Evolutionary conservation across 2,329 filamentous ascomycete species (phyloP).

Genomic region (Zalaria sp.): DNA sequence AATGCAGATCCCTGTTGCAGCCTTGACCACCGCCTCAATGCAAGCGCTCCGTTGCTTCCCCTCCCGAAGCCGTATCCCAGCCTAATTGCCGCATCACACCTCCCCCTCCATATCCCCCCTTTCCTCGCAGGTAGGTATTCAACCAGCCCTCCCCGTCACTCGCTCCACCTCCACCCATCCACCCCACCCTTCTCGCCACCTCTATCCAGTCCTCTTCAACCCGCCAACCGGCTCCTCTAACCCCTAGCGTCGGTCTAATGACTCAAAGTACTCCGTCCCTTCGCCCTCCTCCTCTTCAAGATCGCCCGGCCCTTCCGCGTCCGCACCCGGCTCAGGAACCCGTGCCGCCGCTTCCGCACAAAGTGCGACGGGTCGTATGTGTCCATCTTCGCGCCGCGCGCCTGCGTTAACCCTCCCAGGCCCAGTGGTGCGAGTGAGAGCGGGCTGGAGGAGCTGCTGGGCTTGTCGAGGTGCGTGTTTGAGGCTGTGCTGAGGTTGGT

Average conservation of each 20-base stretch:
- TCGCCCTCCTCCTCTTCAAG: conserved; percentile 38
- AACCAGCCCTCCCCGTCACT: too few relatives aligned
- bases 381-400: conserved; percentile 34
- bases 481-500: conserved; percentile 1
- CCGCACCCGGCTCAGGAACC: conserved; percentile 40
- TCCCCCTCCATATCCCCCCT: too few relatives aligned
- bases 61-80: too few relatives aligned
- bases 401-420: conserved; percentile 17
- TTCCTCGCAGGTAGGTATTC: too few relatives aligned
- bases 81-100: too few relatives aligned
- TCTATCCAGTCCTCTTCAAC: too few relatives aligned
- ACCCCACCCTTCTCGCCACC: too few relatives aligned
- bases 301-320: conserved; percentile 39
- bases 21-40: too few relatives aligned
- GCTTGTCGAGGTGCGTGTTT: neutral
- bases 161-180: too few relatives aligned
- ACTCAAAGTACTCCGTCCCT: conserved; percentile 38
- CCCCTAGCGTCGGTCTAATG: conserved; percentile 23
- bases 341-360: conserved; percentile 47
- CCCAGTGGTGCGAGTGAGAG: conserved; percentile 4
- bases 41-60: too few relatives aligned
- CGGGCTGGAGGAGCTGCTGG: conserved; percentile 1
- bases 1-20: too few relatives aligned
- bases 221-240: too few relatives aligned
- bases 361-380: conserved; percentile 46